Evolutionary conservation across 2,329 filamentous ascomycete species (phyloP).

Genomic region (Hymenoscyphus salicellus): DNA sequence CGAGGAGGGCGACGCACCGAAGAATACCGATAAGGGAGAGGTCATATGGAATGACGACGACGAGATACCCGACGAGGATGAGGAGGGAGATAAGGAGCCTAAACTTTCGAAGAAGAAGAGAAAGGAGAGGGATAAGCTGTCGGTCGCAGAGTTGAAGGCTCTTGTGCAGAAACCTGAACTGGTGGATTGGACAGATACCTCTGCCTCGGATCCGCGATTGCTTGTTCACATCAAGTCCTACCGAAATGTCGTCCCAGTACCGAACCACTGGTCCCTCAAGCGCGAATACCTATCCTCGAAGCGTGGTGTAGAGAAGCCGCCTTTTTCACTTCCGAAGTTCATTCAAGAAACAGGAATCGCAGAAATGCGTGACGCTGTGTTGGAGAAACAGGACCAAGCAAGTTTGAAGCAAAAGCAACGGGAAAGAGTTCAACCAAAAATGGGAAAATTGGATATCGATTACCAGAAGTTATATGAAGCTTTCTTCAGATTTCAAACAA

Average conservation of each 20-base stretch:
- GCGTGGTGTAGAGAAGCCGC: constrained; percentile 90
- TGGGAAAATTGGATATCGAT: constrained; percentile 96
- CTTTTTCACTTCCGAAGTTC: constrained; percentile 90
- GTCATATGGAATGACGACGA: constrained; percentile 81
- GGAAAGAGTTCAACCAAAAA: constrained; percentile 89
- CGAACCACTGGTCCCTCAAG: constrained; percentile 91
- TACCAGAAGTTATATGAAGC: constrained; percentile 98
- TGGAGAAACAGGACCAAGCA: constrained; percentile 93
- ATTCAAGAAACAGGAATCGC: constrained; percentile 96
- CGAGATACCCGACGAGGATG: constrained; percentile 81
- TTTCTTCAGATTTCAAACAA: constrained; percentile 97
- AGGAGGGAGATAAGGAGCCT: constrained; percentile 59
- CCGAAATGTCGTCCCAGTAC: constrained; percentile 92
- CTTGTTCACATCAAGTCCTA: constrained; percentile 94
- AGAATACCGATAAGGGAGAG: constrained; percentile 74
- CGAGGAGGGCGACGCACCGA: constrained; percentile 60
- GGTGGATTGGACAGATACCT: constrained; percentile 96
- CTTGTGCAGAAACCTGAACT: constrained; percentile 87
- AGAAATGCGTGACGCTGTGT: constrained; percentile 94
- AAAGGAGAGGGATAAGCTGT: constrained; percentile 87
- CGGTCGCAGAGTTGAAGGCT: constrained; percentile 92
- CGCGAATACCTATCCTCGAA: constrained; percentile 97
- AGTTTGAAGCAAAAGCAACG: constrained; percentile 92
- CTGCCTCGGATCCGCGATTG: constrained; percentile 81
- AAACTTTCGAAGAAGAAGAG: constrained; percentile 93